These are phyloP conservation scores for Tylopilus orsonianus DNA, from an alignment of 1,284 basidiomycete species.

Conservation along the genomic window DNA sequence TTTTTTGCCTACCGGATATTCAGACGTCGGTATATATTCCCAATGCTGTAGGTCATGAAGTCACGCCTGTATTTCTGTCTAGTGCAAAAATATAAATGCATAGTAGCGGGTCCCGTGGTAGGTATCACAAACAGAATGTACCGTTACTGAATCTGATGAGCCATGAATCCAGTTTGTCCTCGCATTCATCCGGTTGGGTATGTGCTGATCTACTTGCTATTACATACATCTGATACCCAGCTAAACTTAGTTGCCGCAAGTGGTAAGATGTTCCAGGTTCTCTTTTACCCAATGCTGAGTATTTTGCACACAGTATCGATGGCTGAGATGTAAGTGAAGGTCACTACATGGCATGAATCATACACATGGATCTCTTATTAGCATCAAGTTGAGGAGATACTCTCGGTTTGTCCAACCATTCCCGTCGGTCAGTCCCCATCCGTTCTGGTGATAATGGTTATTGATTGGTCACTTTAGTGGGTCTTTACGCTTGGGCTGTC, in stretches of 20 bases:
- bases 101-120: slow-evolving; percentile 24
- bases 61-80: neutral
- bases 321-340: slow-evolving; percentile 25
- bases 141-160: slow-evolving; percentile 3
- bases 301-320: slow-evolving; percentile 15
- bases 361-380: neutral
- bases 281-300: neutral
- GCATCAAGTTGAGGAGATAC: slow-evolving; percentile 19
- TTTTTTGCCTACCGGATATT: slow-evolving; percentile 30
- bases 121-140: neutral
- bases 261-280: slow-evolving; percentile 6
- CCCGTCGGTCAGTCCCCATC: slow-evolving; percentile 13
- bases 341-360: neutral
- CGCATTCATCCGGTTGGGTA: slow-evolving; percentile 22
- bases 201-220: neutral
- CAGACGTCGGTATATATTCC: slow-evolving; percentile 16
- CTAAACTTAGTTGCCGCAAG: slow-evolving; percentile 29
- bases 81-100: slow-evolving; percentile 21
- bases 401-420: slow-evolving; percentile 12
- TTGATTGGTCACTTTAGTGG: slow-evolving; percentile 38
- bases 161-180: slow-evolving; percentile 11
- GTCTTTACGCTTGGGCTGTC: slow-evolving; percentile 51
- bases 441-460: neutral
- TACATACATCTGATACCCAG: neutral
- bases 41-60: neutral